Conservation (phyloP, 305 asterid species). For the Coffea humblotiana region DNA sequence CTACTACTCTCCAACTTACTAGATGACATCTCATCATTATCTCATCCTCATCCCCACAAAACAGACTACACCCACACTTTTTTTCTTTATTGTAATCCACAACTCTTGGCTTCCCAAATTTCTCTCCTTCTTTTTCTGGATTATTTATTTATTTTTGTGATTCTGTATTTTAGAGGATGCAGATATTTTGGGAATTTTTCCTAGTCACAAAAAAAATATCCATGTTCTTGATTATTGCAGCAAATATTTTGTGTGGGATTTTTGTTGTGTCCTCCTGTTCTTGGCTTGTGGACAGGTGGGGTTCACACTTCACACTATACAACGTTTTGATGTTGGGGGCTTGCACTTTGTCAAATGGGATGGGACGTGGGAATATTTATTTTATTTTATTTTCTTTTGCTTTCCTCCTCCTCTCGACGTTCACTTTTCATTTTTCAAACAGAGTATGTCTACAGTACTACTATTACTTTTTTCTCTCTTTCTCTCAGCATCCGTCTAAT, state of each 20-base stretch:
- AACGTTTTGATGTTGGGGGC: no score
- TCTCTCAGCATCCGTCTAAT: not conserved
- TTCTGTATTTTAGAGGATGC: conserved; percentile 18
- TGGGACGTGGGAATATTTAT: no score
- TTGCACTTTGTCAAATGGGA: no score
- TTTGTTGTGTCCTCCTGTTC: not conserved
- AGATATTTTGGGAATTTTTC: conserved; percentile 39
- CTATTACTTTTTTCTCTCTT: not conserved
- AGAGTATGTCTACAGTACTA: not conserved
- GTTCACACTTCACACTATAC: not conserved
- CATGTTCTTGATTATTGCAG: not conserved
- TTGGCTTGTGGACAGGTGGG: not conserved
- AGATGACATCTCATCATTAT: conserved; percentile 25
- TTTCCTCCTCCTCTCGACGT: not conserved
- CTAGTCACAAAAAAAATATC: conserved; percentile 33
- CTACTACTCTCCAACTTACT: not conserved
- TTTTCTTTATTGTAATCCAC: conserved; percentile 34
- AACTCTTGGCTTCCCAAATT: conserved; percentile 19
- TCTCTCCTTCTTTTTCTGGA: not conserved
- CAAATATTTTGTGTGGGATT: conserved; percentile 26
- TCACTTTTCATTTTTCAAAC: not conserved
- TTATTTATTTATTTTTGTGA: not conserved
- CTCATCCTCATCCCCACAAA: conserved; percentile 31
- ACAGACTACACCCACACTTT: conserved; percentile 7
- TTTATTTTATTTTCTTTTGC: not conserved